Conservation (phyloP, 306 rosid species). For the Cicer yamashitae region DNA sequence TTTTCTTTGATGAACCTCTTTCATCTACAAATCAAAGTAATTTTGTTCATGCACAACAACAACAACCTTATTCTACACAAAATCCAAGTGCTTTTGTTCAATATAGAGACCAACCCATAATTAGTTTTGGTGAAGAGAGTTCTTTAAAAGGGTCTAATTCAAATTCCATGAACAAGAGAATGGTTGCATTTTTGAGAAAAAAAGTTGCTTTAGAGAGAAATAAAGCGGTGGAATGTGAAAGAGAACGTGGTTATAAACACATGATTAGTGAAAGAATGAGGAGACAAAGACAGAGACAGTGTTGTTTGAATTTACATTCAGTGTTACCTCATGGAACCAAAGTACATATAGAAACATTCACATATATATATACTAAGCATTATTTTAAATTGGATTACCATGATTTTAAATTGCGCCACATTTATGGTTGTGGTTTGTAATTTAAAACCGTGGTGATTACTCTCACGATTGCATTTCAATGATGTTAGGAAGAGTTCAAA, state of each 20-base stretch:
- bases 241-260: conserved; percentile 59
- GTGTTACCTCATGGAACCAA: conserved; percentile 71
- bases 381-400: too few species aligned
- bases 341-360: conserved; percentile 39
- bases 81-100: conserved; percentile 57
- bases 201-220: conserved; percentile 15
- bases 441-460: background rate
- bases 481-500: too few species aligned
- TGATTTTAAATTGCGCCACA: background rate
- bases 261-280: conserved; percentile 79
- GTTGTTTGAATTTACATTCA: conserved; percentile 63
- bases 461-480: too few species aligned
- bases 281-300: conserved; percentile 65
- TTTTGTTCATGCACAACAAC: conserved; percentile 40
- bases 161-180: conserved; percentile 50
- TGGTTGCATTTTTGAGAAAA: conserved; percentile 55
- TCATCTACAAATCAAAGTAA: conserved; percentile 36
- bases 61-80: conserved; percentile 15
- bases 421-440: background rate
- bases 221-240: conserved; percentile 37
- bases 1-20: conserved; percentile 48
- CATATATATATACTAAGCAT: too few species aligned
- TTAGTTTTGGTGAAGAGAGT: conserved; percentile 5
- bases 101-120: conserved; percentile 43
- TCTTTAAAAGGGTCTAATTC: background rate